Evolutionary conservation across 495 filamentous ascomycete species (phyloP).

Genomic region (Trichoderma orchidacearum): DNA sequence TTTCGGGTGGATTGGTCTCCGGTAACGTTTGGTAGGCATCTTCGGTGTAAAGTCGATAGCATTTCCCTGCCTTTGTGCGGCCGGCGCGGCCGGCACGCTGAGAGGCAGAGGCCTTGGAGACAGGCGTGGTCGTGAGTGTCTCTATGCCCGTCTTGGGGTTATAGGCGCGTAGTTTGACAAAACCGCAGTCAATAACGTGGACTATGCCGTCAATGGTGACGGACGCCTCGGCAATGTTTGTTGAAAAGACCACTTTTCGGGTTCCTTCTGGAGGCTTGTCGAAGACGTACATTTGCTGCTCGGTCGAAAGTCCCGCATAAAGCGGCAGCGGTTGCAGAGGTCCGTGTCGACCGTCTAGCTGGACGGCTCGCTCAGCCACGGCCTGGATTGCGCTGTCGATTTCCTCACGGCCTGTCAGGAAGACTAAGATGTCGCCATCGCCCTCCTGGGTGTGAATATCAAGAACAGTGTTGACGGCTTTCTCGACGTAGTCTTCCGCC

Average conservation of each 20-base stretch:
- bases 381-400: constrained; percentile 71
- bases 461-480: constrained; percentile 76
- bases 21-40: constrained; percentile 52
- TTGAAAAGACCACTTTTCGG: constrained; percentile 85
- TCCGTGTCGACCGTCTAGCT: constrained; percentile 57
- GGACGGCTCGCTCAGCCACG: constrained; percentile 63
- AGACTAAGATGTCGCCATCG: constrained; percentile 86
- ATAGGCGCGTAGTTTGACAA: constrained; percentile 82
- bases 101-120: constrained; percentile 86
- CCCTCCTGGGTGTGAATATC: constrained; percentile 82
- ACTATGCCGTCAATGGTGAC: constrained; percentile 89
- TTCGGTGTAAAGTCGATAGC: constrained; percentile 86
- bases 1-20: constrained; percentile 73
- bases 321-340: constrained; percentile 68
- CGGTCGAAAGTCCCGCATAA: constrained; percentile 77
- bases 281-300: constrained; percentile 88
- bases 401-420: constrained; percentile 87
- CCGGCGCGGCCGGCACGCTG: constrained; percentile 90
- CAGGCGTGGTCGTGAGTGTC: constrained; percentile 69
- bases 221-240: constrained; percentile 93
- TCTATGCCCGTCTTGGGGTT: constrained; percentile 85
- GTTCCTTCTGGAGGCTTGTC: constrained; percentile 73
- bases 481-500: constrained; percentile 78
- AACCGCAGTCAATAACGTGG: constrained; percentile 87
- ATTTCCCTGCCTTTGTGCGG: constrained; percentile 85